Percentiles rank a stretch among this genome's conserved stretches.
phyloP scores from a whole-genome alignment of 2,329 filamentous ascomycete species.

The Samsoniella hepiali region DNA sequence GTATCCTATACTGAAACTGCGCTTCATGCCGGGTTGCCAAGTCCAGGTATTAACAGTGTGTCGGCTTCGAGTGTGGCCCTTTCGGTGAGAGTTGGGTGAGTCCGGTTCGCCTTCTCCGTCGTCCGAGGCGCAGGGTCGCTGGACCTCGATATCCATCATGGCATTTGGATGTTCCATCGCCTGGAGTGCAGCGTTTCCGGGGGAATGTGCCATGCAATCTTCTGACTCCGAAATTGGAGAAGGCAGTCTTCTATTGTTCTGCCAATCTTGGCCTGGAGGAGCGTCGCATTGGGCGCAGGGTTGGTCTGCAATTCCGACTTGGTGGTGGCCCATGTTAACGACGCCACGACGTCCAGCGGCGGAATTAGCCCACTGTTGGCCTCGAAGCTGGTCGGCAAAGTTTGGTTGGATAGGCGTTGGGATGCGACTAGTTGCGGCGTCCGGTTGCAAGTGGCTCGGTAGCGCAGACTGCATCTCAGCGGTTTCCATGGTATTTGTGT shows the following conservation, averaged over 20 bases:
- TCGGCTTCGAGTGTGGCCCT: conserved; percentile 55
- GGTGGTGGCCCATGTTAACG: conserved; percentile 39
- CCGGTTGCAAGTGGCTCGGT: conserved; percentile 21
- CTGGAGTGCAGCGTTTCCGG: conserved; percentile 33
- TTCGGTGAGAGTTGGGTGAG: conserved; percentile 48
- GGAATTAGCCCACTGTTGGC: conserved; percentile 44
- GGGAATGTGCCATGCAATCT: conserved; percentile 42
- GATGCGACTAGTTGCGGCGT: conserved; percentile 43
- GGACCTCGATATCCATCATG: conserved; percentile 37
- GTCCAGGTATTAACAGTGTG: conserved; percentile 62
- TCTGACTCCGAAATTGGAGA: conserved; percentile 60
- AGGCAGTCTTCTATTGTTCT: conserved; percentile 53
- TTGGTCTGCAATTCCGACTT: conserved; percentile 39
- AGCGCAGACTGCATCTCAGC: conserved; percentile 18
- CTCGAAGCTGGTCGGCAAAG: conserved; percentile 54
- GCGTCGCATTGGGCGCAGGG: conserved; percentile 37
- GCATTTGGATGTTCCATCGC: conserved; percentile 40
- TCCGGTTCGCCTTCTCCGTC: conserved; percentile 34
- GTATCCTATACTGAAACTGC: conserved; percentile 74
- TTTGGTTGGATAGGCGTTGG: conserved; percentile 59
- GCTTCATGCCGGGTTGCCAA: conserved; percentile 61
- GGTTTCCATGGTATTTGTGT: not conserved
- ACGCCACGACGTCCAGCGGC: conserved; percentile 33
- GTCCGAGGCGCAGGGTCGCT: conserved; percentile 25
- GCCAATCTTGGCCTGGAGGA: conserved; percentile 51